Conservation (phyloP, 2,329 filamentous ascomycete species). For the Colletotrichum karsti region DNA sequence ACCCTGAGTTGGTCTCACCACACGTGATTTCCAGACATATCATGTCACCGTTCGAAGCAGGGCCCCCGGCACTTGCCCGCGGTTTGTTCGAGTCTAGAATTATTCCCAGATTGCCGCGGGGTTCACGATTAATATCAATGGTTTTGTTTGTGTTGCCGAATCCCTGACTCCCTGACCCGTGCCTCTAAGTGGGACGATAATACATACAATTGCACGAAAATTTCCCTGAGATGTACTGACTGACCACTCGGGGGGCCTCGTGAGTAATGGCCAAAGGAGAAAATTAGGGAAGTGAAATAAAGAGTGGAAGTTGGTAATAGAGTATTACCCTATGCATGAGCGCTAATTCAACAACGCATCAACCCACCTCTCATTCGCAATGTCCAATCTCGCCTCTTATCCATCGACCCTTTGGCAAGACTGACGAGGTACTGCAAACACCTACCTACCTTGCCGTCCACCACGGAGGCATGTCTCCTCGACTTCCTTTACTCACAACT, state of each 20-base stretch:
- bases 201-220: too few species aligned
- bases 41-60: not conserved
- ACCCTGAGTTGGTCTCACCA: constrained; percentile 3
- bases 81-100: not conserved
- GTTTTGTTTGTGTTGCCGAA: not conserved
- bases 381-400: constrained; percentile 1
- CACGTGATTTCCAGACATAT: constrained; percentile 11
- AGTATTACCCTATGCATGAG: constrained; percentile 15
- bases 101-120: not conserved
- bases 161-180: not conserved
- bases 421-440: not conserved
- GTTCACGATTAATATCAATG: not conserved
- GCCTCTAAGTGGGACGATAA: constrained; percentile 2
- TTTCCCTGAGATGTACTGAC: not conserved
- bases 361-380: constrained; percentile 12
- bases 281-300: not conserved
- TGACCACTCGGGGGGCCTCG: not conserved
- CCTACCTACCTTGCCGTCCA: not conserved
- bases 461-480: not conserved
- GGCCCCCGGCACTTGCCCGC: not conserved
- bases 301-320: constrained; percentile 10
- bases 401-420: constrained; percentile 1
- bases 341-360: constrained; percentile 21
- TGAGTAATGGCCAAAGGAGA: not conserved
- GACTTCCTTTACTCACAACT: not conserved